Conservation (phyloP, 352 stramenopile genomes). For the Nothophytophthora sp. region DNA sequence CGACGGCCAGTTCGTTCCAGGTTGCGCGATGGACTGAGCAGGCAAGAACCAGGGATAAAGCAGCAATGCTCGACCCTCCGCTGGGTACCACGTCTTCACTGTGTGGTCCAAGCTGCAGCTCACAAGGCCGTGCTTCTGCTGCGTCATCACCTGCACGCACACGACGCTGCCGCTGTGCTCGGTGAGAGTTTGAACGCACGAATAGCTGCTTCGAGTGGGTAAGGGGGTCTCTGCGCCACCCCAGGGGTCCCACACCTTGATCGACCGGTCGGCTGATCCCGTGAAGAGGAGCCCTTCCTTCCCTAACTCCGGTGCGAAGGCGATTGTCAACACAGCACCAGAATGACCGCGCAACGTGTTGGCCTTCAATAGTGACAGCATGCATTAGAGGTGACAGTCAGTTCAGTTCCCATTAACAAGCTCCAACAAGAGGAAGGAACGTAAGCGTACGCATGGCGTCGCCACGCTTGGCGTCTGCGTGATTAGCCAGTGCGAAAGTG, state of each 20-base stretch:
- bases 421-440: not conserved
- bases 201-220: conserved; percentile 20
- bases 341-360: conserved; percentile 50
- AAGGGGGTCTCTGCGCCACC: conserved; percentile 37
- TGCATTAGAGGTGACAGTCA: too few species aligned
- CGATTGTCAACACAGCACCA: conserved; percentile 52
- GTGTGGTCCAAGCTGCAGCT: conserved; percentile 74
- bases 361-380: too few species aligned
- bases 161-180: conserved; percentile 59
- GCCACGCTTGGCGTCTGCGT: conserved; percentile 47
- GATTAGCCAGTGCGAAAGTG: conserved; percentile 58
- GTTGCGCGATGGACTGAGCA: conserved; percentile 52
- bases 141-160: conserved; percentile 41
- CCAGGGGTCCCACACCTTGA: conserved; percentile 79
- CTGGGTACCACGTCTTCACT: conserved; percentile 67
- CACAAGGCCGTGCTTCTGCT: conserved; percentile 54
- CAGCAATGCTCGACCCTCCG: conserved; percentile 54
- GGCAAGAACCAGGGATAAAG: conserved; percentile 72
- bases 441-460: conserved; percentile 36
- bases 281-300: conserved; percentile 64
- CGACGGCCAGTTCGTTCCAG: conserved; percentile 59
- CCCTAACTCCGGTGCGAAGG: conserved; percentile 39
- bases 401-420: too few species aligned
- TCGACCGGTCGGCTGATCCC: conserved; percentile 62
- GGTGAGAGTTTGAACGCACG: conserved; percentile 67